Percentiles rank a stretch among this genome's conserved stretches.
Conservation (phyloP, 2,329 filamentous ascomycete species). For the Hypoxylon sp. region DNA sequence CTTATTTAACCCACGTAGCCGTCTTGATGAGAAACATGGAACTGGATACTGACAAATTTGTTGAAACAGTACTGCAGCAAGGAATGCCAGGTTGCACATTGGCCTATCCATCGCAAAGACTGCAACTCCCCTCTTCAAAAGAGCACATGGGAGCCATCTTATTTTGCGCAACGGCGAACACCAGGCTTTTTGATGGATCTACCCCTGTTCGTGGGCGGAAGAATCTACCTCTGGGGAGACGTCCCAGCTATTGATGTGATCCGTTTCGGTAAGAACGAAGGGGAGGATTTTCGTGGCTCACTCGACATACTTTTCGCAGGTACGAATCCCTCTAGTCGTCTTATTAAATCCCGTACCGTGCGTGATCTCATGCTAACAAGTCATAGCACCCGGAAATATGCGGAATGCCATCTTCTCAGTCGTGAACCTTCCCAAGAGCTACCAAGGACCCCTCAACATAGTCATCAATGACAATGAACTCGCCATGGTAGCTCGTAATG, state of each 20-base stretch:
- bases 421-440: slow-evolving; percentile 19
- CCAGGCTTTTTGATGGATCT: slow-evolving; percentile 48
- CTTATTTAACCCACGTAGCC: neutral
- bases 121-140: slow-evolving; percentile 53
- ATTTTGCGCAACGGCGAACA: slow-evolving; percentile 46
- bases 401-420: slow-evolving; percentile 33
- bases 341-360: neutral
- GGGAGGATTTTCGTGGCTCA: slow-evolving; percentile 6
- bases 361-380: neutral
- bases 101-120: slow-evolving; percentile 51
- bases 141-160: slow-evolving; percentile 52
- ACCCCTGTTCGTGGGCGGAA: neutral
- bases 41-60: neutral
- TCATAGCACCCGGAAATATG: slow-evolving; percentile 37
- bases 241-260: slow-evolving; percentile 40
- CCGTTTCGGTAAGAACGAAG: slow-evolving; percentile 27
- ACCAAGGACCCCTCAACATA: slow-evolving; percentile 25
- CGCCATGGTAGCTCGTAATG: slow-evolving; percentile 33
- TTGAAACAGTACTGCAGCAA: slow-evolving; percentile 54
- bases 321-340: slow-evolving; percentile 6
- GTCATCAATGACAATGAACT: slow-evolving; percentile 27
- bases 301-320: slow-evolving; percentile 33
- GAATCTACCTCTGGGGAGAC: slow-evolving; percentile 41
- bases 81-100: slow-evolving; percentile 53
- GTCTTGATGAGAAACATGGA: neutral